Base-by-base conservation (phyloP, 1,284 basidiomycete species). In the Naganishia albida region DNA sequence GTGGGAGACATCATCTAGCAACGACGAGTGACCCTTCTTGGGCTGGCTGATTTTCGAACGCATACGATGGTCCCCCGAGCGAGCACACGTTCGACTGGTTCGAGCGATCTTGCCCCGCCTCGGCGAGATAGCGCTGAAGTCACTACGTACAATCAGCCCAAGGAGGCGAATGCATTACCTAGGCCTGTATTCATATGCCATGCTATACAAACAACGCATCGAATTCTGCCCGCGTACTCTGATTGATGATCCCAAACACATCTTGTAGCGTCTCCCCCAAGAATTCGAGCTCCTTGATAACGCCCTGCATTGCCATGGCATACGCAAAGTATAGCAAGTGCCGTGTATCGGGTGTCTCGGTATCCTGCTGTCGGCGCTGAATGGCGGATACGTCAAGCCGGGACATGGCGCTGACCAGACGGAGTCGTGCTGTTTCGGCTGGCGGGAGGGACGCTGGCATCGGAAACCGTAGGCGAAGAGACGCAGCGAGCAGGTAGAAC, bases 371-470 rank as follows among this genome's bases (percentile, higher is more conserved):
- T 13, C 48, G 38, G n/a, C 46, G 34, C 26, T 60, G 13, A 7
- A 16, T 49, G 44, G 38, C 38, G 12, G 46, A 49, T 6, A 93
- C 86, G 42, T 94, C 89, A 18, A 97, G 82, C 50, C 83, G 83
- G n/a, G 90, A 82, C 67, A 96, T 91, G 0, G 89, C 88, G 26
- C 87, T 85, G 70, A 93, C 91, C 73, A 98, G 80, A 16, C 86
- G 84, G 66, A 87, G 83, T 62, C 94, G 85, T 1, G 91, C 86
- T 68, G 87, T 83, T 72, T 93, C 91, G 0, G 90, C 94, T 0
- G 93, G 93, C 2, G 95, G 95, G 0, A 99, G 85, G 77, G 94
- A 97, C 0, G 95, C 93, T 0, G 95, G 93, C 30, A 99, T 82
- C 0, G 95, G 95, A 3, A 89, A 87, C 72, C 97, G 95, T 34